A percentile compares a stretch with the other conserved stretches of the same genome.
These are phyloP conservation scores for Beauveria varroae DNA, from an alignment of 2,329 filamentous ascomycete species.

Conservation along the genomic window DNA sequence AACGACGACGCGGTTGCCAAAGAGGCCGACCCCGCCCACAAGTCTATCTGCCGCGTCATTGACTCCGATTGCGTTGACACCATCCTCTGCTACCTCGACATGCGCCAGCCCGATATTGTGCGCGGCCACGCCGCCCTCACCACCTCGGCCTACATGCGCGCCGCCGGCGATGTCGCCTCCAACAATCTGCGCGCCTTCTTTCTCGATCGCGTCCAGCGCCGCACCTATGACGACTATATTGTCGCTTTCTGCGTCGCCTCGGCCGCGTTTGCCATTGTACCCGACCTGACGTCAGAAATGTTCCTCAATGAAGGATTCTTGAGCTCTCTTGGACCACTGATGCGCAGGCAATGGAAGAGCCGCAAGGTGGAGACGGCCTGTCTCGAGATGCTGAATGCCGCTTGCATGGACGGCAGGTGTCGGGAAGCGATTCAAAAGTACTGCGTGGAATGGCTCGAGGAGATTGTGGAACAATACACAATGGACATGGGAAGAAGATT, in stretches of 20 bases:
- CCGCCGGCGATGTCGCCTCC: constrained; percentile 62
- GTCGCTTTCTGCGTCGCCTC: constrained; percentile 90
- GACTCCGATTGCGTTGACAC: constrained; percentile 75
- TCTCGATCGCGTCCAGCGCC: constrained; percentile 59
- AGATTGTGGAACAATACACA: constrained; percentile 67
- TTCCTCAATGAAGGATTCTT: constrained; percentile 89
- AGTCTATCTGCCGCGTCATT: constrained; percentile 53
- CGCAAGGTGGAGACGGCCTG: constrained; percentile 79
- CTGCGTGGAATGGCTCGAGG: constrained; percentile 79
- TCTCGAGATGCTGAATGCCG: constrained; percentile 83
- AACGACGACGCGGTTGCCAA: constrained; percentile 44
- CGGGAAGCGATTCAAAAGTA: constrained; percentile 78
- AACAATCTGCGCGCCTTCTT: constrained; percentile 68
- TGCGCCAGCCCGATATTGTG: constrained; percentile 65
- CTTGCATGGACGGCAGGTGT: constrained; percentile 77
- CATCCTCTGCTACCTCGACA: constrained; percentile 77
- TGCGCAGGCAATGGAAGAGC: constrained; percentile 76
- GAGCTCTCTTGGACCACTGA: constrained; percentile 64
- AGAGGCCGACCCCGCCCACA: constrained; percentile 32
- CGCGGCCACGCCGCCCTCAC: constrained; percentile 77
- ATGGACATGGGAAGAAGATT: constrained; percentile 45
- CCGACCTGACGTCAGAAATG: constrained; percentile 64
- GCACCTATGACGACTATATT: constrained; percentile 81
- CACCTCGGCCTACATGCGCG: constrained; percentile 75
- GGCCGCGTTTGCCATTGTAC: constrained; percentile 77